Evolutionary conservation across 768 basidiomycete genomes (phyloP).

Genomic region (Pilatotrama ljubarskyi): DNA sequence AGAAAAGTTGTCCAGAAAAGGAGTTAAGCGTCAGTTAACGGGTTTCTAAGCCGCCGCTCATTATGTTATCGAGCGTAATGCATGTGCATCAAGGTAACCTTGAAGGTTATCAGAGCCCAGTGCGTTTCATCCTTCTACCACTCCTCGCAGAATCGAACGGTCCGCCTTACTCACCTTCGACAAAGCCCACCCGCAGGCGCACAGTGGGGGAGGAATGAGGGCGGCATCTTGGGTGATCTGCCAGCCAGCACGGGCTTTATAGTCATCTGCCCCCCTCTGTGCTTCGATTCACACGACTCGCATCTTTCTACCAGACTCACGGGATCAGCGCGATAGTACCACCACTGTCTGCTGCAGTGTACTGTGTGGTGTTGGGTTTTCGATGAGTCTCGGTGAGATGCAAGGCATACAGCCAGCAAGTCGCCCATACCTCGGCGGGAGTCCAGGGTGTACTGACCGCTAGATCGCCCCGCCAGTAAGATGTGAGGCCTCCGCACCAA

Average conservation of each 20-base stretch:
- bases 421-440: too few species aligned
- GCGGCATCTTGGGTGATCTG: constrained; percentile 2
- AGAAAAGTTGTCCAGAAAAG: neutral
- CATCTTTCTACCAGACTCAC: neutral
- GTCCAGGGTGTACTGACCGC: too few species aligned
- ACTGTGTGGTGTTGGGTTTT: too few species aligned
- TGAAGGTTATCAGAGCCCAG: constrained; percentile 68
- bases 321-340: neutral
- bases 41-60: constrained; percentile 66
- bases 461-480: too few species aligned
- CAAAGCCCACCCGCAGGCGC: neutral
- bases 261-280: neutral
- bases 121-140: constrained; percentile 51
- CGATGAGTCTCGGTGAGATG: too few species aligned
- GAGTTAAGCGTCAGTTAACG: constrained; percentile 48
- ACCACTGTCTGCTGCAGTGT: too few species aligned
- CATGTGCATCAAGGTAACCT: constrained; percentile 52
- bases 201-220: neutral
- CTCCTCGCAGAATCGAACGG: neutral
- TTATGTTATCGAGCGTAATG: constrained; percentile 45
- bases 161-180: neutral
- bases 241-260: neutral
- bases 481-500: too few species aligned
- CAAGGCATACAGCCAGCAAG: too few species aligned
- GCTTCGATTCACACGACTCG: constrained; percentile 13